These are phyloP conservation scores for Aristolochia californica DNA, from an alignment of 164 flowering plant species.

Conservation along the genomic window DNA sequence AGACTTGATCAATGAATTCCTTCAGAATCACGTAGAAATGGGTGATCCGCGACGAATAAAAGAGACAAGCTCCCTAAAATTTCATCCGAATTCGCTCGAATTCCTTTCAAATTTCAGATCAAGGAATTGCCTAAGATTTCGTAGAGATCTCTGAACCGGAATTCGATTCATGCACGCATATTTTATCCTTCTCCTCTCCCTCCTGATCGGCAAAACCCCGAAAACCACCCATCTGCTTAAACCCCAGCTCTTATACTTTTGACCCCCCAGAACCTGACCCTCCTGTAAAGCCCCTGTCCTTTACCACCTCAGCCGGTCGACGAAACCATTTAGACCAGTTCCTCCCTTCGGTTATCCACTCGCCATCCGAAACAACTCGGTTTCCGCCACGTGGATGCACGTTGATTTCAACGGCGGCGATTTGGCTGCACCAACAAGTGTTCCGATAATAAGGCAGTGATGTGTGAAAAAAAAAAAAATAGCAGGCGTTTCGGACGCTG, in stretches of 20 bases:
- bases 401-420: constrained; percentile 17
- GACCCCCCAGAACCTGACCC: constrained; percentile 12
- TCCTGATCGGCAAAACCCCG: constrained; percentile 18
- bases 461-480: background rate
- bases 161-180: background rate
- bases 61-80: too few species aligned
- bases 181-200: background rate
- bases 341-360: constrained; percentile 15
- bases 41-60: background rate
- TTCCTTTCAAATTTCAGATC: constrained; percentile 5
- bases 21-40: constrained; percentile 8
- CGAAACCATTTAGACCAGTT: constrained; percentile 18
- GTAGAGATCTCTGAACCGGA: constrained; percentile 8
- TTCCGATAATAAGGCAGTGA: too few species aligned
- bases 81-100: constrained; percentile 5
- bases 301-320: constrained; percentile 1
- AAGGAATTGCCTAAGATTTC: constrained; percentile 1
- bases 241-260: constrained; percentile 21
- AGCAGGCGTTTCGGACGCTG: constrained; percentile 20
- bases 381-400: constrained; percentile 7
- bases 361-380: background rate
- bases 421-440: background rate
- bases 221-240: constrained; percentile 11
- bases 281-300: constrained; percentile 1
- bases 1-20: background rate